These are phyloP conservation scores for Xerophyta viscosa DNA, from an alignment of 106 monocot species.

Conservation along the genomic window DNA sequence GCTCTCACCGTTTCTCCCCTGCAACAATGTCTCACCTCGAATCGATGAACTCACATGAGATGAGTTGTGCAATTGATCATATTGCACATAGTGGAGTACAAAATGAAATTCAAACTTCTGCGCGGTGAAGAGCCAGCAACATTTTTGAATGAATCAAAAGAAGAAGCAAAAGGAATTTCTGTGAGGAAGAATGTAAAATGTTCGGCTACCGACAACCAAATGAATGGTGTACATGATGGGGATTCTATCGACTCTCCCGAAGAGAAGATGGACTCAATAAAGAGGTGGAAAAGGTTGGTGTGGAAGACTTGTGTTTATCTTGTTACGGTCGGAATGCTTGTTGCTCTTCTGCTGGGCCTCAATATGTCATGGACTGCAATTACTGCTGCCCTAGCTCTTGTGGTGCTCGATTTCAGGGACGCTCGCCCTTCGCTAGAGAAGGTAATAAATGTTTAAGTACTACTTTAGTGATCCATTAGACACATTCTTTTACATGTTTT, in stretches of 20 bases:
- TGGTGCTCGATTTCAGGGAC: constrained; percentile 89
- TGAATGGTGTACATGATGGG: constrained; percentile 9
- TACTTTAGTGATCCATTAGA: too few relatives aligned
- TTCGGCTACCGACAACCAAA: neutral
- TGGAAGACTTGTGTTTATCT: constrained; percentile 70
- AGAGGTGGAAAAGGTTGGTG: constrained; percentile 37
- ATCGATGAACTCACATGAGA: constrained; percentile 8
- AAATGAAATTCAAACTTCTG: constrained; percentile 3
- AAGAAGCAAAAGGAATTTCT: neutral
- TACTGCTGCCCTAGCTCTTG: constrained; percentile 76
- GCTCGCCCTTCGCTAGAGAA: constrained; percentile 78
- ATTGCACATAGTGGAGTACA: neutral
- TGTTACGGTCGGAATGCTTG: constrained; percentile 70
- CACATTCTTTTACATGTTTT: too few relatives aligned
- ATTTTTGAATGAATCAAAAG: neutral
- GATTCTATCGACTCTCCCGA: constrained; percentile 2
- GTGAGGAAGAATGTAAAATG: neutral
- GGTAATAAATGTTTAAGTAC: constrained; percentile 32
- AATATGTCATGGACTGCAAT: constrained; percentile 94
- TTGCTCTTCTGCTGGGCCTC: constrained; percentile 63
- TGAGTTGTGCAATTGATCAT: constrained; percentile 4
- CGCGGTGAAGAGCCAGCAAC: neutral
- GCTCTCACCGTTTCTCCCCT: constrained; percentile 55
- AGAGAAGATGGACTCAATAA: constrained; percentile 21
- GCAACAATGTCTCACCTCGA: constrained; percentile 54